Evolutionary conservation across 371 early-diverging fungal species (phyloP).

Genomic region (Rhizomucor pusillus): DNA sequence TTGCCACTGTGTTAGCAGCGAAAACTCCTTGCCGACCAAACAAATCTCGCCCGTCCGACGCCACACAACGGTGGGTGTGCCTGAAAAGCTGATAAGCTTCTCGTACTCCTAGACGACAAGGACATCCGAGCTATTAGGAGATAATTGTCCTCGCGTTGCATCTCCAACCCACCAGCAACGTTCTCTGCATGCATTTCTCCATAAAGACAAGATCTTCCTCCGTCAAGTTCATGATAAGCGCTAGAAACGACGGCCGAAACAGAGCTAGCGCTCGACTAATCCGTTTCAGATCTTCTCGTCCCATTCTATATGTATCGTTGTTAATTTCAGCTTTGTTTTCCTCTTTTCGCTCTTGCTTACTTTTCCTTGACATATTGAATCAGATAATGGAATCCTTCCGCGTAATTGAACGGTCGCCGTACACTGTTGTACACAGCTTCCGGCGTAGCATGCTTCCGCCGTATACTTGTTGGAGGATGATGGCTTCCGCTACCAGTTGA

Average conservation of each 20-base stretch:
- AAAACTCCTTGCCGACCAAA: constrained; percentile 90
- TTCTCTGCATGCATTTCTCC: constrained; percentile 88
- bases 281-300: constrained; percentile 78
- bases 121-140: background rate
- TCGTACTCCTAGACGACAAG: constrained; percentile 72
- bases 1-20: constrained; percentile 83
- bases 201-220: constrained; percentile 87
- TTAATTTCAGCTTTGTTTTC: too few relatives aligned
- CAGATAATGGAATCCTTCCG: constrained; percentile 86
- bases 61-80: constrained; percentile 96
- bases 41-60: constrained; percentile 90
- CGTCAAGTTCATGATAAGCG: constrained; percentile 85
- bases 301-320: constrained; percentile 84
- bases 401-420: constrained; percentile 78
- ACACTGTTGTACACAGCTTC: constrained; percentile 76
- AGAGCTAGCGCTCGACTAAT: constrained; percentile 84
- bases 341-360: constrained; percentile 34
- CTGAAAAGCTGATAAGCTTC: constrained; percentile 86
- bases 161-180: constrained; percentile 51
- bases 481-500: constrained; percentile 2
- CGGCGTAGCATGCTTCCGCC: constrained; percentile 36
- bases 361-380: constrained; percentile 73
- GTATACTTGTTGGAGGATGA: constrained; percentile 3
- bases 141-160: background rate
- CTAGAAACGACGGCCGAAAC: constrained; percentile 88